Base-by-base conservation (phyloP, 768 basidiomycete species). In the Pleurotus giganteus region DNA sequence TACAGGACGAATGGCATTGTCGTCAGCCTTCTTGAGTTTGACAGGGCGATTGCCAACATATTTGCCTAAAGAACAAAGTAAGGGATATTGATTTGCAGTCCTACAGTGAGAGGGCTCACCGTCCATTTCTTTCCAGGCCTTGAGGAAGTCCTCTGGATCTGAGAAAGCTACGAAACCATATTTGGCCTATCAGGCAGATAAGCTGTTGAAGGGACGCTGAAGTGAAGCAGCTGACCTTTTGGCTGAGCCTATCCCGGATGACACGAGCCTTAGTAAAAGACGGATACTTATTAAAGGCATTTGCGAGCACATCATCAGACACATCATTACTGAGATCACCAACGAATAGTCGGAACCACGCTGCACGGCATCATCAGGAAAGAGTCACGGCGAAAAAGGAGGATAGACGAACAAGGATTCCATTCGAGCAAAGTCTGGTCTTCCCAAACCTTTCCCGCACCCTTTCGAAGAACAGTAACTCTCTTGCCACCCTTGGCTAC, bases 101-200 rank as follows among this genome's bases (percentile, higher is more conserved):
- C 15, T 26, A 50, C 1, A 9, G 41, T 26, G 28, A 47, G 2
- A 36, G 39, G 1, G 67, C 89, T 31, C 61, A 91, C 95, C 96
- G 69, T 98, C 94, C 95, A 97, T 98, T 70, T 98, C 95, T 68
- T 98, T 98, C 96, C 96, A 99, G 15, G 96, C 96, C 66, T 86
- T 95, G 54, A 99, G 69, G 70, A 98, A 98, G 68, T 99, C 97
- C 71, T 99, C 97, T 0, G 97, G 97, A 65, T 98, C 97, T 41
- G 91, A 92, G 71, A 98, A 99, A 1, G 93, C 93, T 24, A 98
- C 93, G 65, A 99, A 99, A 3, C 95, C 97, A 65, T 87, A 99
- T 69, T 92, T 97, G 0, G 96, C 95, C 93, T 96, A 54, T 1
- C 60, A 19, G n/a, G n/a, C n/a, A 52, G 12, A 37, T 41, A 23